Conservation (phyloP, 1,284 basidiomycete genomes). For the Rhodotorula sp. region DNA sequence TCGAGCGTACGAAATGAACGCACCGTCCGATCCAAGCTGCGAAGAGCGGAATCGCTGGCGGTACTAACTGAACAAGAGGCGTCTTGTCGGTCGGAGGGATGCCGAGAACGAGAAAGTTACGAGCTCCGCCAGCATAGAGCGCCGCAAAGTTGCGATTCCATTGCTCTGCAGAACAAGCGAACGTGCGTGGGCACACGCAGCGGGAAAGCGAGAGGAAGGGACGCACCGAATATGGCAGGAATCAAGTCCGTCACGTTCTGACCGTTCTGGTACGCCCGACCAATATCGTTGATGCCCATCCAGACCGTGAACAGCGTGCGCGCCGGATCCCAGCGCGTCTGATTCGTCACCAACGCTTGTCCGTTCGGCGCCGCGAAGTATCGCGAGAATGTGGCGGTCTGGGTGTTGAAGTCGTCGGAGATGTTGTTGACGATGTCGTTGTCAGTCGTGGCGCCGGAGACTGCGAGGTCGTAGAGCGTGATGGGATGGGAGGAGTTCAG, state of each 20-base stretch:
- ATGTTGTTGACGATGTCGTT: background rate
- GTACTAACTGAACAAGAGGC: conserved; percentile 3
- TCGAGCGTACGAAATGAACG: background rate
- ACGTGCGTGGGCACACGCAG: background rate
- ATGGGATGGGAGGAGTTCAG: background rate
- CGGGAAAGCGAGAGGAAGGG: background rate
- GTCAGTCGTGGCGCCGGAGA: conserved; percentile 17
- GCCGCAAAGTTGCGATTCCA: too few species aligned
- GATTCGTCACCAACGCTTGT: background rate
- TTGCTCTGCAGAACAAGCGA: background rate
- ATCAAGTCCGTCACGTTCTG: background rate
- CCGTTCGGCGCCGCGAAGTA: conserved; percentile 7
- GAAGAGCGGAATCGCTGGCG: background rate
- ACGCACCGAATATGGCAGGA: conserved; percentile 7
- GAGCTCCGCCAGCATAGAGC: background rate
- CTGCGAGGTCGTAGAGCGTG: conserved; percentile 21
- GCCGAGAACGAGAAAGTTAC: conserved; percentile 25
- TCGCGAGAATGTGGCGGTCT: conserved; percentile 3
- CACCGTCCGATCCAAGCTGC: too few species aligned
- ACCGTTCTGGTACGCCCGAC: background rate
- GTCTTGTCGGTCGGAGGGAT: conserved; percentile 15
- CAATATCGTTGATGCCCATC: conserved; percentile 35
- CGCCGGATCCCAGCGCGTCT: conserved; percentile 5
- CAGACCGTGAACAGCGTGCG: conserved; percentile 22
- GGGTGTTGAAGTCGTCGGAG: conserved; percentile 11